These are phyloP conservation scores for Rhynchospora breviuscula DNA, from an alignment of 176 grass and related monocot species.

Conservation along the genomic window DNA sequence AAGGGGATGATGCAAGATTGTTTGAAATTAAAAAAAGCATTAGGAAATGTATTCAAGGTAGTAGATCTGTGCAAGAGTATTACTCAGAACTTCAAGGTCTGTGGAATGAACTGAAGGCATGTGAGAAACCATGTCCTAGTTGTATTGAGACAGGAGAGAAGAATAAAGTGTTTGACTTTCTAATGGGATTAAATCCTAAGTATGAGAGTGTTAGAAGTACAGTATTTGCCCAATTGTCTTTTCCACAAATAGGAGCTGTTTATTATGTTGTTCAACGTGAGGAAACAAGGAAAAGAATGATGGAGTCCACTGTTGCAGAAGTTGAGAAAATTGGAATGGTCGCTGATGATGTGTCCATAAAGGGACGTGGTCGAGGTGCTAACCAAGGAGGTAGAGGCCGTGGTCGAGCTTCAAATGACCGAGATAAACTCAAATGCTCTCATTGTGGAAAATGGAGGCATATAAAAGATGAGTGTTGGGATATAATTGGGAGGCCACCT, in stretches of 20 bases:
- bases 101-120: not conserved
- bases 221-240: not conserved
- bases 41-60: not conserved
- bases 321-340: not conserved
- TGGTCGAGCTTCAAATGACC: not conserved
- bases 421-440: not conserved
- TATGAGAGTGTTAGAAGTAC: not conserved
- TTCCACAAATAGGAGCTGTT: not conserved
- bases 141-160: not conserved
- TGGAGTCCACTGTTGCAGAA: not conserved
- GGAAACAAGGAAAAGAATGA: not conserved
- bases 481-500: not conserved
- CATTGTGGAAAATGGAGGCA: not conserved
- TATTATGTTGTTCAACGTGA: not conserved
- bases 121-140: not conserved
- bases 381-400: not conserved
- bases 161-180: not conserved
- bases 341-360: not conserved
- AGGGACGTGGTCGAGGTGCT: not conserved
- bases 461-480: not conserved
- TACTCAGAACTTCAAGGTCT: not conserved
- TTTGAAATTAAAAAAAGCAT: not conserved
- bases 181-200: not conserved
- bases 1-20: not conserved
- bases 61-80: not conserved